Conservation (phyloP, 2,329 filamentous ascomycete genomes). For the Fusarium guadeloupense region DNA sequence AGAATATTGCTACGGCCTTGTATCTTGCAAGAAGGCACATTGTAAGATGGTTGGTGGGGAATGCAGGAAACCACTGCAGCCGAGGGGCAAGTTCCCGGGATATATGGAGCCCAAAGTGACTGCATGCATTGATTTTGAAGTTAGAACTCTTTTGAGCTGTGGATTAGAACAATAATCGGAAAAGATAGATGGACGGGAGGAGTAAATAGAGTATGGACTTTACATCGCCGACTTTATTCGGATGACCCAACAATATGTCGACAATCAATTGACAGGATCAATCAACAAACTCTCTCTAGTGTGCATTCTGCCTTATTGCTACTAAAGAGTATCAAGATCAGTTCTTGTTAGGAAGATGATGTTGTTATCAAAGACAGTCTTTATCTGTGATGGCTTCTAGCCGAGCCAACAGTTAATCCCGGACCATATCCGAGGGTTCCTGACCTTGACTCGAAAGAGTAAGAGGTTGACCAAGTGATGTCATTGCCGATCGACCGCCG, state of each 20-base stretch:
- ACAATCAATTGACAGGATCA: too few species aligned
- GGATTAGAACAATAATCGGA: too few species aligned
- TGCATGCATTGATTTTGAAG: not conserved
- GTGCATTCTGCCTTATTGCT: too few species aligned
- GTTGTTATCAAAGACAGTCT: too few species aligned
- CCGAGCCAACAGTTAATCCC: not conserved
- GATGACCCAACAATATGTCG: too few species aligned
- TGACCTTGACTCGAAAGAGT: not conserved
- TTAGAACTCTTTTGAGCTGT: not conserved
- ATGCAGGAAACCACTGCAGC: not conserved
- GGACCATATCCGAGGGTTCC: not conserved
- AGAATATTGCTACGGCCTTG: too few species aligned
- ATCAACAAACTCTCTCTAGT: too few species aligned
- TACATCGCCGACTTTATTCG: too few species aligned
- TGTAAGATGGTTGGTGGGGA: not conserved
- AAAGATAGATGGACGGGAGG: too few species aligned
- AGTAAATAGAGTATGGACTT: too few species aligned
- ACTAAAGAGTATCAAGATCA: too few species aligned
- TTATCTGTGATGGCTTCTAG: not conserved
- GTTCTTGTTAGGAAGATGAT: not conserved
- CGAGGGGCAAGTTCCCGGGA: not conserved
- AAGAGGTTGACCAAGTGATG: conserved; percentile 4
- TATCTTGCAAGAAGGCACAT: not conserved
- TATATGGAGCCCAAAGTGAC: not conserved
- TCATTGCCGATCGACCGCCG: not conserved